Conservation (phyloP, 2,329 filamentous ascomycete genomes). For the Malbranchea cinnamomea region DNA sequence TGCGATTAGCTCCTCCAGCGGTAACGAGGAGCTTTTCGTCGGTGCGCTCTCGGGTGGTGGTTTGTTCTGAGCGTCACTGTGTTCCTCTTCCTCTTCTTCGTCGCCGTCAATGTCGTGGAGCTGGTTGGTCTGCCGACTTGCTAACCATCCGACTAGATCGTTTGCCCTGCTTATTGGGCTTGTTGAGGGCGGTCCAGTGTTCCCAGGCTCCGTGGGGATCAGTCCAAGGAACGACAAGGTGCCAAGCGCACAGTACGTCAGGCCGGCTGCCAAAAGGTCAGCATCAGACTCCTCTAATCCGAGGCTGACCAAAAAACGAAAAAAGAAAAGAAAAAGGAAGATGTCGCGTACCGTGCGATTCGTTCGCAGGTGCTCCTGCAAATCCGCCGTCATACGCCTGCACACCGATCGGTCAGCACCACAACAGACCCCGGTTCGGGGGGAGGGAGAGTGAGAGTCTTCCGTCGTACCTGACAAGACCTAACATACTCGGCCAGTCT, state of each 20-base stretch:
- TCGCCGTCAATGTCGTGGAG: constrained; percentile 32
- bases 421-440: no score
- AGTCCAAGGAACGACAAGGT: constrained; percentile 62
- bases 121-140: constrained; percentile 49
- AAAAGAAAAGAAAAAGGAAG: constrained; percentile 5
- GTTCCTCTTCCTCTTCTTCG: constrained; percentile 23
- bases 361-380: constrained; percentile 60
- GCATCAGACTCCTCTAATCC: no score
- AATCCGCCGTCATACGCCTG: constrained; percentile 77
- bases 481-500: constrained; percentile 56
- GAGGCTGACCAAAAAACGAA: constrained; percentile 6
- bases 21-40: constrained; percentile 8
- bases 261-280: constrained; percentile 46
- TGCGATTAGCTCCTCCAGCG: constrained; percentile 14
- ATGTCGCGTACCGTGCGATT: constrained; percentile 56
- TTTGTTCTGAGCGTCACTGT: not conserved
- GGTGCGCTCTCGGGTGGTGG: not conserved
- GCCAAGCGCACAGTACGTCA: constrained; percentile 76
- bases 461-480: constrained; percentile 38
- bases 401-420: no score
- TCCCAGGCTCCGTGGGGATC: constrained; percentile 24
- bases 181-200: constrained; percentile 17
- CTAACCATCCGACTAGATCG: constrained; percentile 40
- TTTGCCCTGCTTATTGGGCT: constrained; percentile 18
- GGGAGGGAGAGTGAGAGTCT: not conserved